phyloP scores from a whole-genome alignment of 2,329 filamentous ascomycete genomes.

The Diaporthe sp. region DNA sequence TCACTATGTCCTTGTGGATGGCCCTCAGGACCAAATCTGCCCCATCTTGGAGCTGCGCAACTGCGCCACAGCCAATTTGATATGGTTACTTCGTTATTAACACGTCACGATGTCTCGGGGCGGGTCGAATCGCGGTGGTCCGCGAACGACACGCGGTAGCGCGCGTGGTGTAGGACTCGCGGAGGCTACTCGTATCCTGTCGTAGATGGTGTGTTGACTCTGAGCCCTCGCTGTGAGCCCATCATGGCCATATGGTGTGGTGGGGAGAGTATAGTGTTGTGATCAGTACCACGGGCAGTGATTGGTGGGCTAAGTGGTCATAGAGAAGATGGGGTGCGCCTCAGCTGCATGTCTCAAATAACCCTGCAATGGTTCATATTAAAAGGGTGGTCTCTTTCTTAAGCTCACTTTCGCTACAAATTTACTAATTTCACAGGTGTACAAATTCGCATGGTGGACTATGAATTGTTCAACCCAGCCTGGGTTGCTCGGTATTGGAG shows the following conservation, averaged over 20 bases:
- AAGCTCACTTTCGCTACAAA: neutral
- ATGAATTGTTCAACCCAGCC: neutral
- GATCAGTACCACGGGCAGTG: neutral
- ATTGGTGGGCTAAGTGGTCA: conserved; percentile 12
- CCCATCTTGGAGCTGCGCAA: neutral
- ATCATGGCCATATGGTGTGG: neutral
- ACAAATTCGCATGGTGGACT: neutral
- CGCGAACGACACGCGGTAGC: conserved; percentile 17
- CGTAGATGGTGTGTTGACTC: conserved; percentile 17
- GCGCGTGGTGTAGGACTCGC: neutral
- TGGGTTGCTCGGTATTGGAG: conserved; percentile 6
- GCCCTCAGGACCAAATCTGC: neutral
- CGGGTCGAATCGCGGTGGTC: conserved; percentile 32
- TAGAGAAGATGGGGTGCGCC: neutral
- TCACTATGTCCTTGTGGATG: neutral
- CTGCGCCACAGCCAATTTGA: neutral
- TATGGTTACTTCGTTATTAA: neutral
- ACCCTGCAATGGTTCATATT: neutral
- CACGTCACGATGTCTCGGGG: conserved; percentile 30
- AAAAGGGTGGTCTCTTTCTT: neutral
- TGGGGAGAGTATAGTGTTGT: conserved; percentile 26
- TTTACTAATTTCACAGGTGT: neutral
- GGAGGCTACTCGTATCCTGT: conserved; percentile 13
- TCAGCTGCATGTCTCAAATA: conserved; percentile 34
- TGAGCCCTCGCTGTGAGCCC: neutral